Evolutionary conservation across 306 rosid species (phyloP).

Genomic region (Vachellia pachyceras): DNA sequence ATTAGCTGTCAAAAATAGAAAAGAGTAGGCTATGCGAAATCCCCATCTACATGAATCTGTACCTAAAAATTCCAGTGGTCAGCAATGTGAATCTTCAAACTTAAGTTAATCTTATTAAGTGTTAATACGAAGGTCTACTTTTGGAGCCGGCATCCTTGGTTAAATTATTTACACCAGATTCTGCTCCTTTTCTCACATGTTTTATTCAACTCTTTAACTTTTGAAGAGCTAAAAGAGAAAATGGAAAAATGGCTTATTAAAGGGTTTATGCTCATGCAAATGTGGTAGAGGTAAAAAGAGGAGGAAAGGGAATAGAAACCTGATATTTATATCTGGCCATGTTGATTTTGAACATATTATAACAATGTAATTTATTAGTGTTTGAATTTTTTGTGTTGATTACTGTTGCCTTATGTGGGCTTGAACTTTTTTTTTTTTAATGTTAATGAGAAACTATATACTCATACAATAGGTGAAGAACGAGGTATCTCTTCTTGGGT

Average conservation of each 20-base stretch:
- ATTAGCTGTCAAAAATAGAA: too few relatives aligned
- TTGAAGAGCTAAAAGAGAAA: not conserved
- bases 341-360: conserved; percentile 1
- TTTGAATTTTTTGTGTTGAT: conserved; percentile 8
- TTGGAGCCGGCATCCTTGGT: not conserved
- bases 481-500: conserved; percentile 63
- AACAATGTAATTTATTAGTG: not conserved
- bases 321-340: not conserved
- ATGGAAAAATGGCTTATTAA: not conserved
- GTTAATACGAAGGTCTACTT: not conserved
- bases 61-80: not conserved
- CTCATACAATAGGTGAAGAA: conserved; percentile 47
- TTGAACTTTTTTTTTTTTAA: not conserved
- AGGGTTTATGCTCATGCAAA: not conserved
- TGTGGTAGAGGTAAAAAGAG: not conserved
- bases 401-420: conserved; percentile 2
- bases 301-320: not conserved
- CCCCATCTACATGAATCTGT: not conserved
- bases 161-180: not conserved
- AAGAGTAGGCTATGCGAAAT: not conserved
- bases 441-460: conserved; percentile 25
- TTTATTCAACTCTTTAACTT: not conserved
- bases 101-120: not conserved
- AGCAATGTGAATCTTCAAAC: not conserved
- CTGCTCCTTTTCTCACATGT: not conserved